phyloP scores from a whole-genome alignment of 768 basidiomycete species.

The Hygrocybe punicea region DNA sequence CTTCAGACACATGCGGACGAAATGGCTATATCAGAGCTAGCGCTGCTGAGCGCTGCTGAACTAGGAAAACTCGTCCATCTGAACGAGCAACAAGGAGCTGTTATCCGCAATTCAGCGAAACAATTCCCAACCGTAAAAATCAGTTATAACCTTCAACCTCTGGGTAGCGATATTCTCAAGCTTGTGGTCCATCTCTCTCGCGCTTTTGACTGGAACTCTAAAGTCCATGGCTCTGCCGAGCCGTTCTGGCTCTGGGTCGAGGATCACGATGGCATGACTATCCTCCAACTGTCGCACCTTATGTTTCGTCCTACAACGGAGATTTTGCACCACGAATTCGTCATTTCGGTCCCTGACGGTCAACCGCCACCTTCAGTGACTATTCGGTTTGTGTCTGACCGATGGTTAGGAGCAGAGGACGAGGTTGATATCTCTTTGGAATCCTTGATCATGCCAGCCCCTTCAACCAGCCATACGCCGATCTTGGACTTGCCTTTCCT shows the following conservation, averaged over 20 bases:
- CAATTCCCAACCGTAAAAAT: slow-evolving; percentile 78
- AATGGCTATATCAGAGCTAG: slow-evolving; percentile 69
- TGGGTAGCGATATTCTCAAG: slow-evolving; percentile 79
- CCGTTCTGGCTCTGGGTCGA: slow-evolving; percentile 98
- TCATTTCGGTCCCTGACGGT: slow-evolving; percentile 66
- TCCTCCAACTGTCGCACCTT: slow-evolving; percentile 76
- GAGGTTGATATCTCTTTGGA: slow-evolving; percentile 62
- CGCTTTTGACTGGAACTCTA: slow-evolving; percentile 76
- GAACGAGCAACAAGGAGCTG: slow-evolving; percentile 80
- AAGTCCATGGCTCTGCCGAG: slow-evolving; percentile 70
- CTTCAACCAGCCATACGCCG: slow-evolving; percentile 54
- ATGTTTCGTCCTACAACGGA: slow-evolving; percentile 66
- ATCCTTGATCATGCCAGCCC: slow-evolving; percentile 69
- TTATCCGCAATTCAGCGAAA: slow-evolving; percentile 73
- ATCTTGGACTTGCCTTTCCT: slow-evolving; percentile 76
- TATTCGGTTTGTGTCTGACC: slow-evolving; percentile 80
- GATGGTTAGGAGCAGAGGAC: slow-evolving; percentile 91
- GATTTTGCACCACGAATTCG: slow-evolving; percentile 64
- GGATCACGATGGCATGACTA: slow-evolving; percentile 73
- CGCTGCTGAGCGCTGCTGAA: slow-evolving; percentile 57
- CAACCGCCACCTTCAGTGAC: slow-evolving; percentile 62
- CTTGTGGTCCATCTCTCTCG: slow-evolving; percentile 62
- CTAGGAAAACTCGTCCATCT: slow-evolving; percentile 80
- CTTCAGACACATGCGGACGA: slow-evolving; percentile 82
- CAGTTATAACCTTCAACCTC: slow-evolving; percentile 68